A percentile compares a stretch with the other conserved stretches of the same genome.
Evolutionary conservation across 306 rosid species (phyloP).

Genomic region (Adenanthera pavonina): DNA sequence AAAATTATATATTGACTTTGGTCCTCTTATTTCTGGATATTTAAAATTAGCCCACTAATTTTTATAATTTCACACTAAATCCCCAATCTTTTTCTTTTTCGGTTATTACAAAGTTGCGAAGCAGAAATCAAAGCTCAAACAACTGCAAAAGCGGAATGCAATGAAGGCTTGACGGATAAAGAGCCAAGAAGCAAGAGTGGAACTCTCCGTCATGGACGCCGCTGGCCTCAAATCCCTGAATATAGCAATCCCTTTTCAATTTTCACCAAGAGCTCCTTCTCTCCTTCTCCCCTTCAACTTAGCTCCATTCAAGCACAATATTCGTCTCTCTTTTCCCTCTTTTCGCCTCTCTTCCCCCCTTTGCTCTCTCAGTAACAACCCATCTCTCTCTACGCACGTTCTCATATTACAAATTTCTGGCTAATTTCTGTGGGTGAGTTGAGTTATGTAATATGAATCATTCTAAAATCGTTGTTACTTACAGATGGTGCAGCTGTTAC

Average conservation of each 20-base stretch:
- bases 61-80: no score
- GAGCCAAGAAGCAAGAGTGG: not conserved
- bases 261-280: slow-evolving; percentile 40
- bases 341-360: slow-evolving; percentile 41
- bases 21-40: not conserved
- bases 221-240: slow-evolving; percentile 49
- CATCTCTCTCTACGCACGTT: not conserved
- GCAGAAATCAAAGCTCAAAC: not conserved
- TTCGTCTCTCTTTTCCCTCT: slow-evolving; percentile 44
- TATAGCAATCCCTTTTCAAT: slow-evolving; percentile 39
- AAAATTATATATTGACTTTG: not conserved
- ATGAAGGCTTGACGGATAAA: not conserved
- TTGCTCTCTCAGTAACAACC: slow-evolving; percentile 52
- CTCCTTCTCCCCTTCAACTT: slow-evolving; percentile 42
- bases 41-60: not conserved
- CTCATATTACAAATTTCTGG: not conserved
- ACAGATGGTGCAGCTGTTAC: slow-evolving; percentile 54
- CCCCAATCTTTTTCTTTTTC: not conserved
- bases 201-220: slow-evolving; percentile 44
- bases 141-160: not conserved
- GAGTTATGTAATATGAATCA: not conserved
- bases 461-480: slow-evolving; percentile 7
- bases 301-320: slow-evolving; percentile 48
- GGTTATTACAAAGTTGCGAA: not conserved
- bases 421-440: slow-evolving; percentile 1